phyloP scores from a whole-genome alignment of 2,329 filamentous ascomycete species.

The Aspergillus jensenii region DNA sequence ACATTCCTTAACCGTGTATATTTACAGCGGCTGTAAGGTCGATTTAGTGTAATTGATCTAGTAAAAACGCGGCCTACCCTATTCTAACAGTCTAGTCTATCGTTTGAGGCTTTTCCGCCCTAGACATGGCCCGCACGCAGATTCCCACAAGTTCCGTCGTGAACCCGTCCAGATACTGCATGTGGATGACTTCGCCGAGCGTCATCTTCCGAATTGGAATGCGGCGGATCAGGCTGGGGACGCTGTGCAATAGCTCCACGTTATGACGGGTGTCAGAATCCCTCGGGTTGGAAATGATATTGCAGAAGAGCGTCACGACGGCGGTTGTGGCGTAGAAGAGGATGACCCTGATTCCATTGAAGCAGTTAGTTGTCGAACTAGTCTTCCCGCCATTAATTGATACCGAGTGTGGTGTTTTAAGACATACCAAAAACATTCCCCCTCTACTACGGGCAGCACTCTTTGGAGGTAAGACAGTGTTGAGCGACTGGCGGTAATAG shows the following conservation, averaged over 20 bases:
- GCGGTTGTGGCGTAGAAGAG: slow-evolving; percentile 54
- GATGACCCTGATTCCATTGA: slow-evolving; percentile 40
- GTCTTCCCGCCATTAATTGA: too few relatives aligned
- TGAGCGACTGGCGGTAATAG: neutral
- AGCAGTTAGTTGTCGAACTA: too few relatives aligned
- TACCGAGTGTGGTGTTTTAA: too few relatives aligned
- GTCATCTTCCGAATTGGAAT: slow-evolving; percentile 12
- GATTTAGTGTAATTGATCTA: too few relatives aligned
- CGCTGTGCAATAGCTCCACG: neutral
- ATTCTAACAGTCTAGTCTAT: too few relatives aligned
- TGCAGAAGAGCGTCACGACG: slow-evolving; percentile 51
- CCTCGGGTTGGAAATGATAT: slow-evolving; percentile 45
- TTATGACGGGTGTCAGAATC: slow-evolving; percentile 26
- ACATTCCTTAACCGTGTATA: too few relatives aligned
- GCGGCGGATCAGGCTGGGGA: neutral
- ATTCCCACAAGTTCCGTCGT: slow-evolving; percentile 10
- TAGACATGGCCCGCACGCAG: neutral
- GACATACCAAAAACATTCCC: neutral
- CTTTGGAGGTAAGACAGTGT: neutral
- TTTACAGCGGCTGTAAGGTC: too few relatives aligned
- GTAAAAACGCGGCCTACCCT: too few relatives aligned
- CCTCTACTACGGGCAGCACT: neutral
- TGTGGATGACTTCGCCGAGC: slow-evolving; percentile 9
- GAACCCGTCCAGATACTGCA: slow-evolving; percentile 6
- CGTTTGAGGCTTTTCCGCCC: too few relatives aligned